Percentiles rank a stretch among this genome's conserved stretches.
Evolutionary conservation across 352 stramenopile genomes (phyloP).

Genomic region (Thraustochytrium striatum): DNA sequence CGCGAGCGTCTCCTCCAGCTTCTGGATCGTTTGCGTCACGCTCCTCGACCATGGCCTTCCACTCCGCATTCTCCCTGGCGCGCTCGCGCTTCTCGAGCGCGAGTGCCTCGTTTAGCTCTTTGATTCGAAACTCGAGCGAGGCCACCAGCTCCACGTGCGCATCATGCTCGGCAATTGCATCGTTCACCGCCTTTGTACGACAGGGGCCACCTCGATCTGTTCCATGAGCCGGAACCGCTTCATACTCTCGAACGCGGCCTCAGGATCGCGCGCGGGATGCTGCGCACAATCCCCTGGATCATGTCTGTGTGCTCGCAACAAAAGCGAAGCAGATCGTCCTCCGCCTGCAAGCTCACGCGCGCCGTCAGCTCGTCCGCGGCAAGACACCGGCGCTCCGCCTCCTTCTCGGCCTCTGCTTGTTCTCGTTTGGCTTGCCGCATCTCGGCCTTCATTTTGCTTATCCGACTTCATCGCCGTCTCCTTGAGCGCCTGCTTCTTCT

Average conservation of each 20-base stretch:
- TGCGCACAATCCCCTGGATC: not conserved
- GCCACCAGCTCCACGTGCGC: constrained; percentile 28
- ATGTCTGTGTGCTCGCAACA: not conserved
- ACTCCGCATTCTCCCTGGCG: constrained; percentile 25
- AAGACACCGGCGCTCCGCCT: not conserved
- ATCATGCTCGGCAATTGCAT: constrained; percentile 17
- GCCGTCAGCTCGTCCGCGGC: not conserved
- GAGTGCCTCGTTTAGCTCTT: not conserved
- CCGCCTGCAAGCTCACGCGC: constrained; percentile 1
- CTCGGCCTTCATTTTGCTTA: constrained; percentile 46
- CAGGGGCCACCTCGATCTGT: not conserved
- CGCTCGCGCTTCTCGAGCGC: constrained; percentile 8
- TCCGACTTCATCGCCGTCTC: constrained; percentile 38
- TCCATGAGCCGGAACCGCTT: not conserved
- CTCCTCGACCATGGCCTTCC: not conserved
- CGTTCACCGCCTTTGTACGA: not conserved
- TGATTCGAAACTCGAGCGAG: not conserved
- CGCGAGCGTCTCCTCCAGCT: not conserved
- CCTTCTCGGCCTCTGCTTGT: not conserved
- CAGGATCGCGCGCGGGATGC: not conserved
- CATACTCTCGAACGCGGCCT: not conserved
- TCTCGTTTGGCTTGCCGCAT: constrained; percentile 31
- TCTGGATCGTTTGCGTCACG: constrained; percentile 10
- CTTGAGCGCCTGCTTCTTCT: constrained; percentile 18
- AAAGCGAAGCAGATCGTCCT: not conserved